These are phyloP conservation scores for Stemphylium lycopersici DNA, from an alignment of 2,329 filamentous ascomycete species.

Conservation along the genomic window DNA sequence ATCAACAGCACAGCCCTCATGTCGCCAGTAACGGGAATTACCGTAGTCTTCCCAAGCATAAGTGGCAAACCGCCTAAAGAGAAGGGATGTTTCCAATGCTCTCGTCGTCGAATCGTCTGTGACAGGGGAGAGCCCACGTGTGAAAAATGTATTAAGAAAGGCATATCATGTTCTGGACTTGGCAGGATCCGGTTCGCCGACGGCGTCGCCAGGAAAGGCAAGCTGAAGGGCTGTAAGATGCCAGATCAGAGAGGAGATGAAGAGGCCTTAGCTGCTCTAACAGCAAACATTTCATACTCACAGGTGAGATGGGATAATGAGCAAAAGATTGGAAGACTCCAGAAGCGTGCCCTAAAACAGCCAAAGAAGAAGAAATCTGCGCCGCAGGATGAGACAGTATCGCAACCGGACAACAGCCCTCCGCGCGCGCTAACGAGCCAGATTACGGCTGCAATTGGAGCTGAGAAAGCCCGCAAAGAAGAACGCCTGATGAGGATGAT, in stretches of 20 bases:
- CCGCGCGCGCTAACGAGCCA: too few relatives aligned
- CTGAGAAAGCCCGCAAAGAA: too few relatives aligned
- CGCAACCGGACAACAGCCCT: too few relatives aligned
- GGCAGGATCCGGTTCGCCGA: conserved; percentile 48
- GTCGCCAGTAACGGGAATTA: too few relatives aligned
- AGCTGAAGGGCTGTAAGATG: conserved; percentile 22
- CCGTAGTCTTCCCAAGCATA: too few relatives aligned
- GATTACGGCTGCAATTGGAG: too few relatives aligned
- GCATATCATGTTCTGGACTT: conserved; percentile 49
- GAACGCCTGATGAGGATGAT: background rate
- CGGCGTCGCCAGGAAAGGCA: conserved; percentile 30
- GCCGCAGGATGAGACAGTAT: too few relatives aligned
- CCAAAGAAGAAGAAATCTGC: too few relatives aligned
- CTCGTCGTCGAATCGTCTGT: conserved; percentile 48
- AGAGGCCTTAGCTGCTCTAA: background rate
- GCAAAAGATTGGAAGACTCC: too few relatives aligned
- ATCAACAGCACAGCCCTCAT: too few relatives aligned
- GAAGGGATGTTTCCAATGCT: conserved; percentile 49
- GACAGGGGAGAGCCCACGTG: conserved; percentile 51
- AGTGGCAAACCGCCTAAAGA: too few relatives aligned
- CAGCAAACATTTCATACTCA: background rate
- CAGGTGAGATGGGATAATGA: background rate
- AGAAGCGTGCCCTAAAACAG: too few relatives aligned
- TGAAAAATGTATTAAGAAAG: conserved; percentile 49
- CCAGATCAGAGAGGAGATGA: conserved; percentile 6